These are phyloP conservation scores for Cyathus striatus DNA, from an alignment of 768 basidiomycete species.

Conservation along the genomic window DNA sequence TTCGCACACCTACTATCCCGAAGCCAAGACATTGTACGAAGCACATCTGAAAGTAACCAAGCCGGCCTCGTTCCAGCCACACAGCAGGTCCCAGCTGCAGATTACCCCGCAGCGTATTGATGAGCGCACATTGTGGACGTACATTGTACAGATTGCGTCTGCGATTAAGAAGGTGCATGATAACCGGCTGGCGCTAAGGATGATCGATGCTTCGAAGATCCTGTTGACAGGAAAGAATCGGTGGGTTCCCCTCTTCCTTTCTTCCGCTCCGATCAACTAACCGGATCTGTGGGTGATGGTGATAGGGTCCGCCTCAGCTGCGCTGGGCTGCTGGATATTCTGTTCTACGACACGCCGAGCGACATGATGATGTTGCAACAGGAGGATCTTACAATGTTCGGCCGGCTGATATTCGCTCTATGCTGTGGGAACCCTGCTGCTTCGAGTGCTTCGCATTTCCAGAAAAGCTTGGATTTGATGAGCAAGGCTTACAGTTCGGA, in stretches of 20 bases:
- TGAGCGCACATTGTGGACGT: conserved; percentile 88
- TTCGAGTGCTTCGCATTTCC: conserved; percentile 56
- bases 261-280: not conserved
- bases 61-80: conserved; percentile 22
- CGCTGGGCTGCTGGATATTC: conserved; percentile 82
- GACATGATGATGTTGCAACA: conserved; percentile 64
- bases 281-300: too few species aligned
- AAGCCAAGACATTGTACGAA: conserved; percentile 77
- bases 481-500: conserved; percentile 73
- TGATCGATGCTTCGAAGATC: conserved; percentile 84
- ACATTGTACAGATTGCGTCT: conserved; percentile 83
- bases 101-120: conserved; percentile 38
- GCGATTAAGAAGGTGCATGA: conserved; percentile 87
- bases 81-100: conserved; percentile 15
- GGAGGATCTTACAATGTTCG: conserved; percentile 87
- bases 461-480: conserved; percentile 73
- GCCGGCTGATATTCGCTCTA: conserved; percentile 74
- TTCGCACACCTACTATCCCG: conserved; percentile 85
- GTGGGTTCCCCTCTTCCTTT: conserved; percentile 25
- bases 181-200: conserved; percentile 71
- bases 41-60: conserved; percentile 67
- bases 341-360: conserved; percentile 67
- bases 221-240: conserved; percentile 87
- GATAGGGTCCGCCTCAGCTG: conserved; percentile 86
- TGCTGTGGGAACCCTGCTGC: conserved; percentile 65